Evolutionary conservation across 805 yeast species (phyloP), one percentile per base, ranked within the genome.

Genomic region (Starmerella floris): DNA sequence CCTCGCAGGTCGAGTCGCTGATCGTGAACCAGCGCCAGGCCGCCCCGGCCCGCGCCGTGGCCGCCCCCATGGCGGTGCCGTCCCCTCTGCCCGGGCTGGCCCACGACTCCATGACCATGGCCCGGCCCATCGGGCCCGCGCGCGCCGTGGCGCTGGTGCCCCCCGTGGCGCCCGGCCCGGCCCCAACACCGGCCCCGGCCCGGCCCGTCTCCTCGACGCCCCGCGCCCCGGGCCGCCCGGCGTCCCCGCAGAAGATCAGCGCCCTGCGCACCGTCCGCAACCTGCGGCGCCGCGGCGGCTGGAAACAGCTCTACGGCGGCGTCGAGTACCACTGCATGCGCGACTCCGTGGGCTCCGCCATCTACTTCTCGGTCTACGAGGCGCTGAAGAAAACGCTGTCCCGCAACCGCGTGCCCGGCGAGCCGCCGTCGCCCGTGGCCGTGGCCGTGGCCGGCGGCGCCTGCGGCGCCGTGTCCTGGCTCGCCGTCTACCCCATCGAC

Each of bases 401-500:
- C 58, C 21, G 49, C 51, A 19, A 43, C 52, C 48, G 47, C 48
- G 31, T 52, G 42, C 61, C 26, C 21, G 37, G 43, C 16, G 52
- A 52, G 11, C 49, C 48, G 15, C 55, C 62, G 3, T 56, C 60
- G 36, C 64, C 77, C 1, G 25, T 68, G 5, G 63, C 75, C 8
- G 67, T 77, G 20, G 76, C 79, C 3, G 28, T 77, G 2, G 80
- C 88, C 0, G 94, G 93, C n/a, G 94, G 84, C 0, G 49, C 76
- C 21, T 74, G 91, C 3, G 94, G 94, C 2, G 70, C 78, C 16
- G 61, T 79, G 16, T 70, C 84, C 39, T 83, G 94, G 93, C 61
- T 75, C 2, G 59, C 75, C 1, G 77, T 83, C 3, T 84, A 79
- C 62, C 93, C 94, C 3, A 57, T 83, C 10, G 95, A 83, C 58